Conservation (phyloP, 2,329 filamentous ascomycete species). For the Furcasterigmium furcatum region DNA sequence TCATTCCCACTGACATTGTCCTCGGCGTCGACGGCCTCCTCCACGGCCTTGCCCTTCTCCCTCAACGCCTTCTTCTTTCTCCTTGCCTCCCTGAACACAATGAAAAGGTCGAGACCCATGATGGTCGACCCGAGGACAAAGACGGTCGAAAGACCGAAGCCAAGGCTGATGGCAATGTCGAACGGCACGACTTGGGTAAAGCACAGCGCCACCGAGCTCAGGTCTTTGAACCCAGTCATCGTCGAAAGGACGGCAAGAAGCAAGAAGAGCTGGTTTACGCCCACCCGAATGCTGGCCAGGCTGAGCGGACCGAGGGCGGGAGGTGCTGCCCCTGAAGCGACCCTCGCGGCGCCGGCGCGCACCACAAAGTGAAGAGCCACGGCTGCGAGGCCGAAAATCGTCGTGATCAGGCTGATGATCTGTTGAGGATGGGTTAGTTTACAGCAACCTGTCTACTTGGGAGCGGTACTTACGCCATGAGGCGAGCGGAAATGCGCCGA, state of each 20-base stretch:
- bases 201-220: conserved; percentile 21
- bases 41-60: background rate
- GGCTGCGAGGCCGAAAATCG: conserved; percentile 18
- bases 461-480: conserved; percentile 20
- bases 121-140: conserved; percentile 18
- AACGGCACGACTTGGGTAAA: conserved; percentile 22
- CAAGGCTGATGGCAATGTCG: conserved; percentile 17
- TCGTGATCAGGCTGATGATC: conserved; percentile 22
- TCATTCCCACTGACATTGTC: background rate
- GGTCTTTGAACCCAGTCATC: conserved; percentile 22
- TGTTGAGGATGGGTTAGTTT: conserved; percentile 7
- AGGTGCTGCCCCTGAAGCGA: background rate
- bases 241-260: conserved; percentile 15
- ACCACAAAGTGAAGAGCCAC: conserved; percentile 18
- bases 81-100: conserved; percentile 6
- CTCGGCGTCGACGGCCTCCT: background rate
- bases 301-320: conserved; percentile 1
- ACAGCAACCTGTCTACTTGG: background rate
- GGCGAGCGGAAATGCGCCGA: conserved; percentile 21
- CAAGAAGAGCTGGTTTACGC: conserved; percentile 22
- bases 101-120: conserved; percentile 14
- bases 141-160: conserved; percentile 17
- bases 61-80: conserved; percentile 6
- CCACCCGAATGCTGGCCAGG: conserved; percentile 10
- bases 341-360: conserved; percentile 7